Percentiles rank a stretch among this genome's conserved stretches.
phyloP scores from a whole-genome alignment of 805 yeast species.

The Candida boleticola region DNA sequence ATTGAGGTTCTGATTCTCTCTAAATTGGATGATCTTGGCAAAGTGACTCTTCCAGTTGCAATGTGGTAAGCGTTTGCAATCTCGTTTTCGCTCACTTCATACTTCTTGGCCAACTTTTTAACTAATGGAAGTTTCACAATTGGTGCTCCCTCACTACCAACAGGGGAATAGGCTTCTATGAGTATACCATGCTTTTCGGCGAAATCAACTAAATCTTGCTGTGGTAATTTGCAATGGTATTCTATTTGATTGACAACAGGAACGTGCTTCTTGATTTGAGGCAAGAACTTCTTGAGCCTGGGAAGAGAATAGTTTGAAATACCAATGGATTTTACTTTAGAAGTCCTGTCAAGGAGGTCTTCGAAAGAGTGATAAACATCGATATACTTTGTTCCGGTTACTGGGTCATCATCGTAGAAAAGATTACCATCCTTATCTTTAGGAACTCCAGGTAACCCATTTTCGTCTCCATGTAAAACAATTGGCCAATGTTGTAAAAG shows the following conservation, averaged over 20 bases:
- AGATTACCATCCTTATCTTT: conserved; percentile 34
- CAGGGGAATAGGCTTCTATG: conserved; percentile 58
- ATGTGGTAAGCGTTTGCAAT: conserved; percentile 62
- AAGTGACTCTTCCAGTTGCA: conserved; percentile 54
- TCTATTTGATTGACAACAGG: conserved; percentile 38
- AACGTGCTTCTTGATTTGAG: conserved; percentile 17
- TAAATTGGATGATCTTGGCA: conserved; percentile 73
- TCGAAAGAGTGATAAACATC: conserved; percentile 30
- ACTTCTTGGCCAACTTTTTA: conserved; percentile 53
- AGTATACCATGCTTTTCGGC: conserved; percentile 35
- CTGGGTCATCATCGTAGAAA: conserved; percentile 34
- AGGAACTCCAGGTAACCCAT: conserved; percentile 38
- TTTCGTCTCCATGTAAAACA: conserved; percentile 37
- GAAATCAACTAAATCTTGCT: conserved; percentile 39
- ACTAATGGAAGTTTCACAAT: conserved; percentile 51
- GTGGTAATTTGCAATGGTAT: conserved; percentile 36
- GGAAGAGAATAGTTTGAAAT: conserved; percentile 34
- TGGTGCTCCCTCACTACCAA: conserved; percentile 68
- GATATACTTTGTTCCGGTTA: conserved; percentile 28
- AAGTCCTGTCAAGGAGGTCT: conserved; percentile 22
- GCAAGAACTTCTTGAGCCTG: conserved; percentile 25
- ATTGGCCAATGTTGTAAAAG: conserved; percentile 52
- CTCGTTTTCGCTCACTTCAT: conserved; percentile 52
- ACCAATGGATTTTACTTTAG: conserved; percentile 35
- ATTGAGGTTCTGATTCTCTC: conserved; percentile 51